A percentile compares a stretch with the other conserved stretches of the same genome.
phyloP scores from a whole-genome alignment of 371 early-diverging fungal species.

The Polyrhizophydium stewartii region DNA sequence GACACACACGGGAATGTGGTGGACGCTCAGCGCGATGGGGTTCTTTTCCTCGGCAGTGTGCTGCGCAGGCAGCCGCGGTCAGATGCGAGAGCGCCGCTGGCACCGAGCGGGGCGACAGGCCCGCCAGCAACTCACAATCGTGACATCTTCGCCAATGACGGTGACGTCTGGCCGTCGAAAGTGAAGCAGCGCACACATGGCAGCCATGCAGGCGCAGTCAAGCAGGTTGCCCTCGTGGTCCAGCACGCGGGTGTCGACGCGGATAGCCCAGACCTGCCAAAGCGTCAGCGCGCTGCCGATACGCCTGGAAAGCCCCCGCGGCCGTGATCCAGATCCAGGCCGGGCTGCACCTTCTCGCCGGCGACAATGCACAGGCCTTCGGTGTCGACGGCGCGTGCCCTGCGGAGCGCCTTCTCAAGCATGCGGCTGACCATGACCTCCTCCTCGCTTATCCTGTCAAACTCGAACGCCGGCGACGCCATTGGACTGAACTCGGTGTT shows the following conservation, averaged over 20 bases:
- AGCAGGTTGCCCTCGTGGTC: constrained; percentile 91
- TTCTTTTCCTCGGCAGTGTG: constrained; percentile 79
- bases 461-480: constrained; percentile 73
- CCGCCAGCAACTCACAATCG: constrained; percentile 53
- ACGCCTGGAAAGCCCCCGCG: too few species aligned
- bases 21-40: constrained; percentile 88
- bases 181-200: constrained; percentile 83
- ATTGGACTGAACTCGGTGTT: constrained; percentile 83
- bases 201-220: constrained; percentile 88
- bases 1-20: constrained; percentile 90
- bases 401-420: constrained; percentile 82
- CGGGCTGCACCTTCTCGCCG: constrained; percentile 85
- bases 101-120: too few species aligned
- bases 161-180: constrained; percentile 93
- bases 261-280: constrained; percentile 83
- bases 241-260: constrained; percentile 85
- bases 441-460: constrained; percentile 46
- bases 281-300: background rate
- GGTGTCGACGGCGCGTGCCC: constrained; percentile 86
- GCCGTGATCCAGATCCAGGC: too few species aligned
- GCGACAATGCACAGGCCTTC: constrained; percentile 95
- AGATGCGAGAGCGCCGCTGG: background rate
- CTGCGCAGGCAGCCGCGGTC: constrained; percentile 34
- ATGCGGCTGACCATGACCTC: constrained; percentile 79
- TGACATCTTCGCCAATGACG: constrained; percentile 84